Evolutionary conservation across 768 basidiomycete species (phyloP).

Genomic region (Leccinum imitatum): DNA sequence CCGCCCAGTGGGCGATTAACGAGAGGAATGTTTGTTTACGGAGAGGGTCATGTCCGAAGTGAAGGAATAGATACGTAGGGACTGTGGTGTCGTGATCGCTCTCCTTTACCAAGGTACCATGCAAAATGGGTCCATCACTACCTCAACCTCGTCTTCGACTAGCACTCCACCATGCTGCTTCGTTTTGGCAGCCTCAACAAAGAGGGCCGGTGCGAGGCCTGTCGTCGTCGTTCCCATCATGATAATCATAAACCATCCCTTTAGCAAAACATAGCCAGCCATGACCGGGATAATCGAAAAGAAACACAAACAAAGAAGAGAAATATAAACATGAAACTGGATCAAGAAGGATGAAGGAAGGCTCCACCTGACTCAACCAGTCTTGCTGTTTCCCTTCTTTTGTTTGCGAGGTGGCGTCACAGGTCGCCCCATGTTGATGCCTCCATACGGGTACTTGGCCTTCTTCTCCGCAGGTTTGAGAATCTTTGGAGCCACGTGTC

Average conservation of each 20-base stretch:
- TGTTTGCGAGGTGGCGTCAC: conserved; percentile 96
- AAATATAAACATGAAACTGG: conserved; percentile 32
- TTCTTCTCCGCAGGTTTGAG: conserved; percentile 99
- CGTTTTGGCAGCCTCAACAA: conserved; percentile 12
- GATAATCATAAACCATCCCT: conserved; percentile 19
- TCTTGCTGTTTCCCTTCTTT: conserved; percentile 94
- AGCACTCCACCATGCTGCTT: conserved; percentile 16
- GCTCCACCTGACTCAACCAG: conserved; percentile 37
- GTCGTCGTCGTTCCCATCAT: conserved; percentile 22
- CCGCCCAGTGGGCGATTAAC: conserved; percentile 14
- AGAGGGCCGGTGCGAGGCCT: conserved; percentile 12
- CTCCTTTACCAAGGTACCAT: conserved; percentile 24
- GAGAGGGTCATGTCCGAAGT: conserved; percentile 25
- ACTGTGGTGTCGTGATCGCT: conserved; percentile 22
- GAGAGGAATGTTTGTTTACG: conserved; percentile 19
- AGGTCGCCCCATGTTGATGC: conserved; percentile 82
- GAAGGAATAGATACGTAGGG: conserved; percentile 36
- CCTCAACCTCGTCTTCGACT: conserved; percentile 14
- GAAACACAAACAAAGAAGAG: conserved; percentile 27
- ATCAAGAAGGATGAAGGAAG: conserved; percentile 27
- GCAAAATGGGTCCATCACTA: conserved; percentile 24
- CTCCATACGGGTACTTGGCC: conserved; percentile 86
- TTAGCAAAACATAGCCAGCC: conserved; percentile 31
- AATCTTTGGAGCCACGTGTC: conserved; percentile 53
- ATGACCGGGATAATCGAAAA: conserved; percentile 24